These are phyloP conservation scores for Chrysanthemum lavandulifolium DNA, from an alignment of 129 eudicot species.

Conservation along the genomic window DNA sequence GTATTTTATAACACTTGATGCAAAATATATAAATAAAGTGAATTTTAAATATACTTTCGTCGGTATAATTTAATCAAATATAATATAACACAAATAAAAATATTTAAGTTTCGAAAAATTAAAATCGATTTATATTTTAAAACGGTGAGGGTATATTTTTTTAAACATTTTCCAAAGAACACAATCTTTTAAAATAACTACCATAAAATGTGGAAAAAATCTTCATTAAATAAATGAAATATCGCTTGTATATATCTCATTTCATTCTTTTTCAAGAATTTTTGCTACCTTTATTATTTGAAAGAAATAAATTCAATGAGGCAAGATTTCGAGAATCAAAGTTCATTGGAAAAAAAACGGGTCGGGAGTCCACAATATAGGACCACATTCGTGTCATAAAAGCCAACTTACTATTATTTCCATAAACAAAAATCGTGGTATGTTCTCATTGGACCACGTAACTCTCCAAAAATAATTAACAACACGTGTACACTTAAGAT, in stretches of 20 bases:
- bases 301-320: not conserved
- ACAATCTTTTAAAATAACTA: not conserved
- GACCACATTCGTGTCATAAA: constrained; percentile 79
- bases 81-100: too few species aligned
- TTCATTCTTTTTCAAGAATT: not conserved
- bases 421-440: constrained; percentile 26
- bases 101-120: too few species aligned
- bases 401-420: constrained; percentile 10
- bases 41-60: too few species aligned
- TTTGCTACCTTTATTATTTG: not conserved
- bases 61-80: too few species aligned
- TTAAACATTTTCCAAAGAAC: too few species aligned
- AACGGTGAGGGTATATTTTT: too few species aligned
- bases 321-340: not conserved
- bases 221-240: not conserved
- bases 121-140: too few species aligned
- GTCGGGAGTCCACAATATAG: constrained; percentile 24
- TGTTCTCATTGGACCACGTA: constrained; percentile 63
- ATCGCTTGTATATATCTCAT: too few species aligned
- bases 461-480: not conserved
- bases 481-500: constrained; percentile 47
- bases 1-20: too few species aligned
- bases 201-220: not conserved
- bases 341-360: constrained; percentile 6
- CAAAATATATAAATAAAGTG: too few species aligned